Conservation (phyloP, 179 eudicot species). For the Silene noctiflora region DNA sequence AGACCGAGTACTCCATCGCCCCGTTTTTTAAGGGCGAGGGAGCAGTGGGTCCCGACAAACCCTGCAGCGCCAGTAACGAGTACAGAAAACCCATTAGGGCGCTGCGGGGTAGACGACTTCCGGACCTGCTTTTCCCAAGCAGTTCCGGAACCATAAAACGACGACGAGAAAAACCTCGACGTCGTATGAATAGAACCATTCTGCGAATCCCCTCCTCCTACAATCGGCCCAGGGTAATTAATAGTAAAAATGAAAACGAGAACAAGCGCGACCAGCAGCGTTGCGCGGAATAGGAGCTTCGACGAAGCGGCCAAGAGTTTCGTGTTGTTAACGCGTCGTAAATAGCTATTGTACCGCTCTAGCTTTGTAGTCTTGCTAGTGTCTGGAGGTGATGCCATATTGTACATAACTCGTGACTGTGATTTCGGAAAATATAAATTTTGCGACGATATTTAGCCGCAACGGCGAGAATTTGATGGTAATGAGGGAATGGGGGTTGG, state of each 20-base stretch:
- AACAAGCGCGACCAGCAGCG: conserved; percentile 49
- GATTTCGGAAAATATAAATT: no score
- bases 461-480: no score
- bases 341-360: conserved; percentile 65
- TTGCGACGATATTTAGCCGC: background rate
- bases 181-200: conserved; percentile 25
- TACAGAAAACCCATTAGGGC: conserved; percentile 52
- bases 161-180: conserved; percentile 40
- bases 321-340: conserved; percentile 58
- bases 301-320: conserved; percentile 64
- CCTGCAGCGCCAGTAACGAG: conserved; percentile 82
- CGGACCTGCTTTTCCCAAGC: conserved; percentile 79
- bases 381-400: conserved; percentile 47
- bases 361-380: conserved; percentile 54
- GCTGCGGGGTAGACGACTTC: conserved; percentile 59
- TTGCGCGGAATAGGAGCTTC: conserved; percentile 55
- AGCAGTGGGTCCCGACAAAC: conserved; percentile 60
- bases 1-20: conserved; percentile 78
- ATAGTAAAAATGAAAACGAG: conserved; percentile 58
- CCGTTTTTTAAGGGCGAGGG: conserved; percentile 57
- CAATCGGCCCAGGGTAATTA: conserved; percentile 39
- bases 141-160: conserved; percentile 56
- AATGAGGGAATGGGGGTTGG: background rate
- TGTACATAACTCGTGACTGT: background rate
- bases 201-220: conserved; percentile 17